Base-by-base conservation (phyloP, 257 asterid genomes). In the Solanum phureja region DNA sequence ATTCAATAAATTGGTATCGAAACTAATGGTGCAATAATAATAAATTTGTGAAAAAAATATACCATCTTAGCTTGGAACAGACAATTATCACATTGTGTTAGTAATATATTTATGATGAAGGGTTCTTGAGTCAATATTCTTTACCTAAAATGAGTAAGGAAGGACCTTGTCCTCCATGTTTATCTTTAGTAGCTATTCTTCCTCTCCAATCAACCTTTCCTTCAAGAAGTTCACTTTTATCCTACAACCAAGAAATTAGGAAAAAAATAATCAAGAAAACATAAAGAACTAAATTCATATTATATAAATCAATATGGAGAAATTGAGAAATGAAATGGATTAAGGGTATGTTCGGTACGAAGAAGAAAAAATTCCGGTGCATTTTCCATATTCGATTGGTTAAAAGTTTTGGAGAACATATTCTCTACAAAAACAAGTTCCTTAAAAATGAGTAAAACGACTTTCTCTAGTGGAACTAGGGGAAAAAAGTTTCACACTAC, bases 141-240 rank as follows among this genome's bases (percentile, higher is more conserved):
- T 71, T 90, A 94, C 98, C 96, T 62, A 95, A 85, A 75, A 94
- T 86, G 87, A 92, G 89, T 42, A 83, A 35, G 66, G 98, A 91
- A 81, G 90, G 87, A 2, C 90, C 84, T 12, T 83, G 84, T 89
- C 98, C 96, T 11, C 98, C 98, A 91, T 94, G 96, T 87, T 88
- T 90, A 11, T 89, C 88, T 85, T 90, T 95, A 90, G 56, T 69
- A 0, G 95, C 96, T 3, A 91, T 86, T 88, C 90, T 88, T 86
- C 98, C 98, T 89, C 86, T 94, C 98, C 98, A 94, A 77, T 95
- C 95, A 83, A 93, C 98, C 90, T 95, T 95, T 87, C 94, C 95
- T 77, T 93, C 94, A 19, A 94, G 85, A 27, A 92, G 87, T n/a
- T 90, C 88, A 19, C 52, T 89, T 13, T 84, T 89, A 9, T 93